Evolutionary conservation across 768 basidiomycete genomes (phyloP), one percentile per base, ranked within the genome.

Genomic region (Ramaria rubella): DNA sequence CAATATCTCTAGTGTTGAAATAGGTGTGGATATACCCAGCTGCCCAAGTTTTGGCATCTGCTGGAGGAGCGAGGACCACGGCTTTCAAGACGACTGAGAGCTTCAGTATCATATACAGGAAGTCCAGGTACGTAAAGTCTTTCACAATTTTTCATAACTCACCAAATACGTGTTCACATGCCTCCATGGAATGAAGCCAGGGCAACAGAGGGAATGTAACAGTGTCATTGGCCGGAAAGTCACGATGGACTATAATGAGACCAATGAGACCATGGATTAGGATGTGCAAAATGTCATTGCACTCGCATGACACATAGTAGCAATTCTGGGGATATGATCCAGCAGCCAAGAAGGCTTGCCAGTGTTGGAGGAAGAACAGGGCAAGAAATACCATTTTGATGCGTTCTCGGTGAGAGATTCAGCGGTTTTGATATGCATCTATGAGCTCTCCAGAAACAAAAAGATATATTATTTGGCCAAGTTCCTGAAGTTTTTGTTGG

Each of bases 361-460:
- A 74, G 0, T 58, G 23, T 0, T 70, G 56, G 1, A 72, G 50
- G 59, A 73, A 75, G 52, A 61, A 72, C 1, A 45, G 58, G 1
- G 70, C 65, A 3, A 71, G 63, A 0, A 75, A 59, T 4, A 65
- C 68, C 44, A 74, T 62, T 30, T 66, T 58, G 11, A 71, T 48
- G 1, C 69, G 68, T 4, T 67, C 65, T 5, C 19, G 11, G 52
- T 69, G 68, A 5, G 36, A 5, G 2, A 74, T 64, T 5, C 33
- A 23, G 0, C 69, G 64, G 50, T 67, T 75, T 49, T 75, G 74
- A 43, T 69, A 73, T 0, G 73, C 72, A 58, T 76, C 73, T 11
- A 70, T 49, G 0, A 74, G 59, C 43, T 76, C 71, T 0, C 72
- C 73, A 33, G 72, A 68, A 58, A 23, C 59, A 53, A 77, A 78